Conservation (phyloP, 2,329 filamentous ascomycete species). For the Parafenestella ontariensis region DNA sequence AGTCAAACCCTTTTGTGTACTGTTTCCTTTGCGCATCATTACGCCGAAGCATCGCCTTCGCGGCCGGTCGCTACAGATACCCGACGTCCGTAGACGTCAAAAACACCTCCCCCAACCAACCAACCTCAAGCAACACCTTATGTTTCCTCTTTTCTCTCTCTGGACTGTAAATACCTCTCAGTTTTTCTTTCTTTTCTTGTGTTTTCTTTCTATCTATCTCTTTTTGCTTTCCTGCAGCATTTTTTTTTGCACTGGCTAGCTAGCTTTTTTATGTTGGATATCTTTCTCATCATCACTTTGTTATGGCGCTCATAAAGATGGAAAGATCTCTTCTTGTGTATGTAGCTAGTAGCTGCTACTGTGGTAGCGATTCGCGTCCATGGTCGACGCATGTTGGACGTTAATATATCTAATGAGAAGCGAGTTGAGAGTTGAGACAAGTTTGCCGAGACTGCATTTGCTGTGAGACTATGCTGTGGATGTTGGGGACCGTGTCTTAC, state of each 20-base stretch:
- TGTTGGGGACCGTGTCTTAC: too few species aligned
- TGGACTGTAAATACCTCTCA: conserved; percentile 5
- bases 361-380: background rate
- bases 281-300: background rate
- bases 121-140: too few species aligned
- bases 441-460: background rate
- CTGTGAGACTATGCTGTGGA: background rate
- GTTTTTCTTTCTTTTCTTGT: conserved; percentile 3
- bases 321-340: background rate
- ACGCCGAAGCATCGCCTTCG: conserved; percentile 30
- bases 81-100: conserved; percentile 33
- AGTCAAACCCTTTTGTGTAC: conserved; percentile 16
- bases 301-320: background rate
- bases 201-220: background rate
- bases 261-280: background rate
- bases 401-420: conserved; percentile 12
- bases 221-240: background rate
- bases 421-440: background rate
- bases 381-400: conserved; percentile 3
- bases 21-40: conserved; percentile 13
- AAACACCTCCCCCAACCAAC: background rate
- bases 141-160: background rate
- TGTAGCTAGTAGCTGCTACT: background rate
- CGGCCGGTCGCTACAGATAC: conserved; percentile 48
- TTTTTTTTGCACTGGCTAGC: background rate